These are phyloP conservation scores for Neofusicoccum ribis DNA, from an alignment of 2,329 filamentous ascomycete species.

Conservation along the genomic window DNA sequence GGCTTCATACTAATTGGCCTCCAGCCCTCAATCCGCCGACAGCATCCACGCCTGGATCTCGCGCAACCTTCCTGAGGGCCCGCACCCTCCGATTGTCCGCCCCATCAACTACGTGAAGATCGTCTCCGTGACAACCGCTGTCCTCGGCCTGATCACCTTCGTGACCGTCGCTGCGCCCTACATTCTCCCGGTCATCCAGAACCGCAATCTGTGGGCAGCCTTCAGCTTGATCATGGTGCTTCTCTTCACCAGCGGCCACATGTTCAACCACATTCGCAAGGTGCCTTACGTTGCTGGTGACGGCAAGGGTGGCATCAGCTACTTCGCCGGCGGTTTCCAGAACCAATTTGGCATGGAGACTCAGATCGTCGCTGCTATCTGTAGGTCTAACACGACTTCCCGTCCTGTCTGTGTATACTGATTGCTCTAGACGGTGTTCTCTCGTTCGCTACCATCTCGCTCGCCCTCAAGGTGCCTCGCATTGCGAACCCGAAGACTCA, in stretches of 20 bases:
- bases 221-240: constrained; percentile 85
- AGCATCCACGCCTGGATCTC: constrained; percentile 75
- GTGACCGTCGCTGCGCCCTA: constrained; percentile 74
- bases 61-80: constrained; percentile 70
- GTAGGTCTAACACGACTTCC: constrained; percentile 57
- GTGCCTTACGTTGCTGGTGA: constrained; percentile 89
- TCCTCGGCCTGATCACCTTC: constrained; percentile 69
- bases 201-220: constrained; percentile 91
- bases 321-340: constrained; percentile 90
- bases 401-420: constrained; percentile 11
- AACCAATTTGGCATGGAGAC: constrained; percentile 94
- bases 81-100: constrained; percentile 74
- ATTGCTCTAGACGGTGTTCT: constrained; percentile 67
- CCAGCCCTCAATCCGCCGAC: constrained; percentile 73
- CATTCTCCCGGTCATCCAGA: constrained; percentile 77
- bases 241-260: constrained; percentile 92
- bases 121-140: constrained; percentile 64
- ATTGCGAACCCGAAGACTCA: constrained; percentile 76
- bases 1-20: neutral
- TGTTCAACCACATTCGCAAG: constrained; percentile 99
- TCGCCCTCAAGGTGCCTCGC: constrained; percentile 89
- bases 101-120: constrained; percentile 86
- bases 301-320: constrained; percentile 80
- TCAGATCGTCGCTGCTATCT: constrained; percentile 89
- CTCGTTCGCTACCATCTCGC: constrained; percentile 85